Conservation (phyloP, 441 rosid species). For the Iberis amara region DNA sequence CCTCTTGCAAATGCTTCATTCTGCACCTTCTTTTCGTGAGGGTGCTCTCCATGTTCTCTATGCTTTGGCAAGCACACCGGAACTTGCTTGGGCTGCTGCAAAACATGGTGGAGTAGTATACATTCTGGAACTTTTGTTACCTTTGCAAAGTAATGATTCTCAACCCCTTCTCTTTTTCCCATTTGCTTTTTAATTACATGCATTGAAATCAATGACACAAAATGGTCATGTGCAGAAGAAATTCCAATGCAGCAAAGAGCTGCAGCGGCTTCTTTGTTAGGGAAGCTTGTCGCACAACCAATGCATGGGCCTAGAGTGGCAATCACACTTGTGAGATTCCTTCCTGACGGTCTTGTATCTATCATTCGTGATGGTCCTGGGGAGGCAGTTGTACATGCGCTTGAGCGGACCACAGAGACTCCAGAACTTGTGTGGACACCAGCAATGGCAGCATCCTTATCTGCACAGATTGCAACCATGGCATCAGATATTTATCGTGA, state of each 20-base stretch:
- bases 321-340: slow-evolving; percentile 90
- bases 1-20: slow-evolving; percentile 93
- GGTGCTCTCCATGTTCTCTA: slow-evolving; percentile 98
- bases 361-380: slow-evolving; percentile 98
- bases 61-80: slow-evolving; percentile 98
- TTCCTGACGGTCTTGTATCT: slow-evolving; percentile 95
- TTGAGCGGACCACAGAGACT: slow-evolving; percentile 94
- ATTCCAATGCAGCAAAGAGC: slow-evolving; percentile 96
- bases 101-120: slow-evolving; percentile 98
- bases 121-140: slow-evolving; percentile 93
- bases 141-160: slow-evolving; percentile 64
- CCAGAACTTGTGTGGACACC: slow-evolving; percentile 99
- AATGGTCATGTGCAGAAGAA: slow-evolving; percentile 65
- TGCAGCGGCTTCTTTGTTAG: slow-evolving; percentile 90
- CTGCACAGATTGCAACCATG: slow-evolving; percentile 95
- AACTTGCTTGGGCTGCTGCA: slow-evolving; percentile 99
- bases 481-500: slow-evolving; percentile 87
- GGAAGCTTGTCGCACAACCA: slow-evolving; percentile 95
- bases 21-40: slow-evolving; percentile 84
- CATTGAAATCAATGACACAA: slow-evolving; percentile 27
- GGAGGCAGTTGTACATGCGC: slow-evolving; percentile 89
- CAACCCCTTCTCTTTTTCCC: slow-evolving; percentile 11
- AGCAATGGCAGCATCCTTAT: slow-evolving; percentile 98
- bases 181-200: slow-evolving; percentile 22
- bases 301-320: slow-evolving; percentile 99